phyloP scores from a whole-genome alignment of 345 rosid species.

The Salix brachista region DNA sequence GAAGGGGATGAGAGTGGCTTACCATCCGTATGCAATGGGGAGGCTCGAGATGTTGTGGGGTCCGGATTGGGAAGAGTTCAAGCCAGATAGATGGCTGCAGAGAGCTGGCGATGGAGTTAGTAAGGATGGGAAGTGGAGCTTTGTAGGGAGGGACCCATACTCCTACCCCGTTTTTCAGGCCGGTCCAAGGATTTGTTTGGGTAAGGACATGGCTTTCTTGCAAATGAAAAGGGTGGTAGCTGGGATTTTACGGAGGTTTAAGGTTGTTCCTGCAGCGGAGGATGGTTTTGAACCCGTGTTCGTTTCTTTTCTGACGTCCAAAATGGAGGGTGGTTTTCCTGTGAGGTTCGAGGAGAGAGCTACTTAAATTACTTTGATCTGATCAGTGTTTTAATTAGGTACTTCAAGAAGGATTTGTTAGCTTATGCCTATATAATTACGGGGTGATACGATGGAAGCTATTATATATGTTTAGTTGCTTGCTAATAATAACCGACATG shows the following conservation, averaged over 20 bases:
- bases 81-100: slow-evolving; percentile 27
- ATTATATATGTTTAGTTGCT: neutral
- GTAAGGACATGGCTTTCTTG: slow-evolving; percentile 32
- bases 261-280: slow-evolving; percentile 42
- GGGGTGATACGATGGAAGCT: too few relatives aligned
- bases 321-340: slow-evolving; percentile 61
- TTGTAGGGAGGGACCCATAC: slow-evolving; percentile 23
- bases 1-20: slow-evolving; percentile 37
- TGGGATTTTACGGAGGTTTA: slow-evolving; percentile 38
- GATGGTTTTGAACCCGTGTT: slow-evolving; percentile 42
- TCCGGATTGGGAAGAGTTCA: slow-evolving; percentile 21
- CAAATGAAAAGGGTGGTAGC: slow-evolving; percentile 33
- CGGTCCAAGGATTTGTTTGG: slow-evolving; percentile 28
- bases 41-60: slow-evolving; percentile 26
- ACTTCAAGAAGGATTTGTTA: too few relatives aligned
- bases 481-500: neutral
- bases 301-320: slow-evolving; percentile 38
- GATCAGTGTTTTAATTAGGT: neutral
- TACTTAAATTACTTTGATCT: neutral
- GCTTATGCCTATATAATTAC: too few relatives aligned
- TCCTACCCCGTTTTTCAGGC: slow-evolving; percentile 30
- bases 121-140: slow-evolving; percentile 25
- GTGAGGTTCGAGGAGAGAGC: slow-evolving; percentile 40
- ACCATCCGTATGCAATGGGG: slow-evolving; percentile 42
- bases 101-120: slow-evolving; percentile 24